phyloP scores from a whole-genome alignment of 1,139 yeast genomes.

The Suhomyces choctaworum region DNA sequence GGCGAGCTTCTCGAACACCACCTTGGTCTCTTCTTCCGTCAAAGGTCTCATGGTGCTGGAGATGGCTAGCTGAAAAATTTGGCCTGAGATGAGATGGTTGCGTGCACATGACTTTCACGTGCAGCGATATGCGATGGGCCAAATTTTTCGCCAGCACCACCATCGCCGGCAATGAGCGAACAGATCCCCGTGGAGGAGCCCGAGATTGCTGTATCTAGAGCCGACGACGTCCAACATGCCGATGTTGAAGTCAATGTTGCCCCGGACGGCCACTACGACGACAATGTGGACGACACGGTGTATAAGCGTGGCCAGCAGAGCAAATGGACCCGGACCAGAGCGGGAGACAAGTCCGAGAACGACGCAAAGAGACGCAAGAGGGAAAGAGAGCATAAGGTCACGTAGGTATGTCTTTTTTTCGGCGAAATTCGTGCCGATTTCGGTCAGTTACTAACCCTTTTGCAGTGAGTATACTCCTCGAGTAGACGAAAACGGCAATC shows the following conservation, averaged over 20 bases:
- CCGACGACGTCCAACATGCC: background rate
- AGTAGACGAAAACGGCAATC: slow-evolving; percentile 63
- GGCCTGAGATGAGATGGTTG: slow-evolving; percentile 3
- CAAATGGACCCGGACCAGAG: slow-evolving; percentile 40
- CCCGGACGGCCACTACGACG: slow-evolving; percentile 8
- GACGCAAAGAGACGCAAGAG: slow-evolving; percentile 35
- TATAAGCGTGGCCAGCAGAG: slow-evolving; percentile 45
- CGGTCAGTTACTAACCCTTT: slow-evolving; percentile 19
- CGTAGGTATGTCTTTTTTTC: slow-evolving; percentile 49
- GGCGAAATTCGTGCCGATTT: too few relatives aligned
- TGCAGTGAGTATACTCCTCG: slow-evolving; percentile 41
- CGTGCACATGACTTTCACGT: too few relatives aligned
- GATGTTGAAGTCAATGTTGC: slow-evolving; percentile 1
- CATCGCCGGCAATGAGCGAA: slow-evolving; percentile 5
- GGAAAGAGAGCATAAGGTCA: slow-evolving; percentile 37
- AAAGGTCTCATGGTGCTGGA: slow-evolving; percentile 98
- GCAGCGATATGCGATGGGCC: too few relatives aligned
- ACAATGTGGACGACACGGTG: slow-evolving; percentile 25
- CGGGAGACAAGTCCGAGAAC: slow-evolving; percentile 36
- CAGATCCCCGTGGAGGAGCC: slow-evolving; percentile 3
- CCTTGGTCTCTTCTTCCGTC: slow-evolving; percentile 96
- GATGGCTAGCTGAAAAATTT: slow-evolving; percentile 2
- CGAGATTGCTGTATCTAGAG: slow-evolving; percentile 1
- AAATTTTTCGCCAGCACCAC: too few relatives aligned
- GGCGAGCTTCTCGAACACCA: slow-evolving; percentile 93